Percentiles rank a stretch among this genome's conserved stretches.
Conservation (phyloP, 345 rosid species). For the Trapa incisa region DNA sequence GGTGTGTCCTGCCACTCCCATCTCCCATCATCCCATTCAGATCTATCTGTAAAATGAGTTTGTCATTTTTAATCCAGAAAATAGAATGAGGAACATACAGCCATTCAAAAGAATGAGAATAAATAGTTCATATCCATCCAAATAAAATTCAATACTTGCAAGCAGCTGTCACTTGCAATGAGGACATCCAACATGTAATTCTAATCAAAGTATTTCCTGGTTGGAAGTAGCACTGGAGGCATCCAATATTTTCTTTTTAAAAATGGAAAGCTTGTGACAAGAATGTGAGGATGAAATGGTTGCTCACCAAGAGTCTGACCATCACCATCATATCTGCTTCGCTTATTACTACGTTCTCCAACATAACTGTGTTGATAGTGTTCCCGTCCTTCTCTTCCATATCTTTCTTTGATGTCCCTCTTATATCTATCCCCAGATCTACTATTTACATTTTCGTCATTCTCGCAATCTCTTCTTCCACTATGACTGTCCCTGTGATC, state of each 20-base stretch:
- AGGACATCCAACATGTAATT: background rate
- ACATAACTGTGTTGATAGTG: constrained; percentile 27
- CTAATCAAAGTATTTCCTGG: background rate
- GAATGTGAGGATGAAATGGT: background rate
- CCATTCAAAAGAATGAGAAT: no score
- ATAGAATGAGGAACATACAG: background rate
- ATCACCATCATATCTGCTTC: constrained; percentile 42
- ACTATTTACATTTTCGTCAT: constrained; percentile 36
- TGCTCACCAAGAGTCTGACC: constrained; percentile 64
- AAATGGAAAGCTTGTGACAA: background rate
- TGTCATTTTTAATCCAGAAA: background rate
- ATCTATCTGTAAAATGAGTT: constrained; percentile 40
- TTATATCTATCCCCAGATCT: constrained; percentile 28
- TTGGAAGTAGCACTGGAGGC: background rate
- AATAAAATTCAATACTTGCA: background rate
- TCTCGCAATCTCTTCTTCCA: constrained; percentile 27
- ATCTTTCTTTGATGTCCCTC: constrained; percentile 27
- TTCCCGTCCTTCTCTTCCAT: constrained; percentile 38
- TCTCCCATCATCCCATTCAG: constrained; percentile 91
- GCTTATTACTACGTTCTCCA: constrained; percentile 44
- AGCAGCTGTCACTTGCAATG: background rate
- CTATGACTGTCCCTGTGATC: constrained; percentile 28
- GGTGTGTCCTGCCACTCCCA: constrained; percentile 96
- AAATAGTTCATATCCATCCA: background rate
- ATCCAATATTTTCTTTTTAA: background rate